phyloP scores from a whole-genome alignment of 805 yeast genomes.

The Pachysolen tannophilus region DNA sequence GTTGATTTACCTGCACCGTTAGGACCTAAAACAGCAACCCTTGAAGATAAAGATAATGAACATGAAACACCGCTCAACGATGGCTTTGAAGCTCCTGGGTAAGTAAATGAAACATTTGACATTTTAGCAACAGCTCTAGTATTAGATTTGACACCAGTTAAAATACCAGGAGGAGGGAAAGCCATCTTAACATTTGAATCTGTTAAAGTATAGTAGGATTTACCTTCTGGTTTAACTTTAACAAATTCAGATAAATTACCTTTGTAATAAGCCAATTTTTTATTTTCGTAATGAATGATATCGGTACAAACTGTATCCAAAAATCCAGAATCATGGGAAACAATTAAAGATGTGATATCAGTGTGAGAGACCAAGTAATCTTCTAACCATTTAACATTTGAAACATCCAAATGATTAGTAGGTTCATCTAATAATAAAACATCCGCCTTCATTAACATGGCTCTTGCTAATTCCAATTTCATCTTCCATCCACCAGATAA shows the following conservation, averaged over 20 bases:
- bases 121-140: slow-evolving; percentile 84
- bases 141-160: slow-evolving; percentile 93
- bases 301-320: slow-evolving; percentile 94
- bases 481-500: slow-evolving; percentile 99
- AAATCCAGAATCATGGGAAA: slow-evolving; percentile 97
- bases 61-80: slow-evolving; percentile 75
- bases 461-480: slow-evolving; percentile 98
- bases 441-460: slow-evolving; percentile 96
- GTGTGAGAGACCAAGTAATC: slow-evolving; percentile 77
- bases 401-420: slow-evolving; percentile 94
- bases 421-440: slow-evolving; percentile 94
- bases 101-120: slow-evolving; percentile 76
- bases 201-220: slow-evolving; percentile 87
- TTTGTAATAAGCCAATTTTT: slow-evolving; percentile 89
- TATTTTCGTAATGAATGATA: slow-evolving; percentile 92
- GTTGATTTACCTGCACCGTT: slow-evolving; percentile 99
- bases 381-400: slow-evolving; percentile 89
- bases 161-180: slow-evolving; percentile 96
- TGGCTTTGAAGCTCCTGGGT: slow-evolving; percentile 86
- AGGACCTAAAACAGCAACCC: slow-evolving; percentile 95
- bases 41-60: slow-evolving; percentile 89
- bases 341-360: slow-evolving; percentile 88
- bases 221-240: slow-evolving; percentile 89
- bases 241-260: slow-evolving; percentile 94
- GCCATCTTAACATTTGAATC: slow-evolving; percentile 94